Evolutionary conservation across 2,329 filamentous ascomycete species (phyloP).

Genomic region (Fusarium piperis): DNA sequence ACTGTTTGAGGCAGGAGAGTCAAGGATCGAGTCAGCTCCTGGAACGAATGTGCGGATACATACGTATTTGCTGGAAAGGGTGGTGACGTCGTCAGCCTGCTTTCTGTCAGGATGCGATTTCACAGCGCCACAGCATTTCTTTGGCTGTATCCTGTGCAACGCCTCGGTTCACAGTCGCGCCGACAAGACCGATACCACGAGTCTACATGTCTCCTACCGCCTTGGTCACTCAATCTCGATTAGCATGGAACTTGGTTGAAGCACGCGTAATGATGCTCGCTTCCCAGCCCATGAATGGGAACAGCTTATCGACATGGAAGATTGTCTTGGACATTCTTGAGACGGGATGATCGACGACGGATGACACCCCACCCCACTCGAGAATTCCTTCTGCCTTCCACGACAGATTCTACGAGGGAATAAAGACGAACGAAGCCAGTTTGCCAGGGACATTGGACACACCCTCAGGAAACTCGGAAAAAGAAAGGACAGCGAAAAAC

Average conservation of each 20-base stretch:
- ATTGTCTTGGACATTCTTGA: constrained; percentile 20
- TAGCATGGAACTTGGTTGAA: background rate
- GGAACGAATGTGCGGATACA: constrained; percentile 12
- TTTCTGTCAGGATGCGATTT: constrained; percentile 26
- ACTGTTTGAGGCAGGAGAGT: background rate
- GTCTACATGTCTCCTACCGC: background rate
- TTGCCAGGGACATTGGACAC: background rate
- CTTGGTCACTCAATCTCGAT: background rate
- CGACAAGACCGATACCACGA: constrained; percentile 6
- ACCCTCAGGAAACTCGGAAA: constrained; percentile 21
- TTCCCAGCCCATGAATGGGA: constrained; percentile 15
- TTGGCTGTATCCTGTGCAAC: constrained; percentile 12
- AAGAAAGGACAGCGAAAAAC: constrained; percentile 22
- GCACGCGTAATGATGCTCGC: constrained; percentile 12
- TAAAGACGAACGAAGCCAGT: constrained; percentile 10
- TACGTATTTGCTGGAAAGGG: constrained; percentile 16
- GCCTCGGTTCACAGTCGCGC: constrained; percentile 1
- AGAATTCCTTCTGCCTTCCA: constrained; percentile 22
- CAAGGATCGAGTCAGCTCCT: constrained; percentile 25
- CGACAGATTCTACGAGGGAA: constrained; percentile 14
- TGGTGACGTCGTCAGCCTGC: constrained; percentile 34
- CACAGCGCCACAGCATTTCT: constrained; percentile 25
- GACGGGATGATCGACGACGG: constrained; percentile 34
- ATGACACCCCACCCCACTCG: constrained; percentile 27
- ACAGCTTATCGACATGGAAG: constrained; percentile 9